These are phyloP conservation scores for Diaporthe capsici DNA, from an alignment of 2,329 filamentous ascomycete genomes.

Conservation along the genomic window DNA sequence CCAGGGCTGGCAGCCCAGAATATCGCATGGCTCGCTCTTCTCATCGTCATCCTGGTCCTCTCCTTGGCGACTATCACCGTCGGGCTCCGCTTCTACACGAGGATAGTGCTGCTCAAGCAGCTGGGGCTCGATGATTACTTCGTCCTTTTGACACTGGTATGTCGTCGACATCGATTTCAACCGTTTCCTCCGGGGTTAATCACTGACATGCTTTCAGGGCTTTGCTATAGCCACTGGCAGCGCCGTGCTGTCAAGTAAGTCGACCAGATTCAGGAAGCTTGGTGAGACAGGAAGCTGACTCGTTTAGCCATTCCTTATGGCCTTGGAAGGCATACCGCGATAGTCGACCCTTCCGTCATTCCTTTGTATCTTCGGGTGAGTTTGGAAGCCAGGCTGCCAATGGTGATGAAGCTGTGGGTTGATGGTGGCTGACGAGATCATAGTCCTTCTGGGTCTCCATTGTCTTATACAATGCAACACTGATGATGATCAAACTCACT, in stretches of 20 bases:
- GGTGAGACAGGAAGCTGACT: conserved; percentile 18
- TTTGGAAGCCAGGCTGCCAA: not conserved
- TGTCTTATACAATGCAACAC: conserved; percentile 53
- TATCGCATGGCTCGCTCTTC: conserved; percentile 23
- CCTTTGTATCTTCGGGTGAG: conserved; percentile 26
- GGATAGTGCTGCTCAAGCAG: conserved; percentile 47
- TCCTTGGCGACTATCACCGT: conserved; percentile 43
- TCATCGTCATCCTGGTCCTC: conserved; percentile 34
- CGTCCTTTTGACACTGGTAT: conserved; percentile 56
- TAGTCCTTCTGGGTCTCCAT: conserved; percentile 57
- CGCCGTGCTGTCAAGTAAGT: conserved; percentile 40
- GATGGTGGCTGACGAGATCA: not conserved
- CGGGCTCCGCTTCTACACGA: conserved; percentile 51
- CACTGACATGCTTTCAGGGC: conserved; percentile 22
- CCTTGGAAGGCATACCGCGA: conserved; percentile 36
- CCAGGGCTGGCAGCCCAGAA: conserved; percentile 26
- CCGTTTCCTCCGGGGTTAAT: not conserved
- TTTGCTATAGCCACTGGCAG: conserved; percentile 36
- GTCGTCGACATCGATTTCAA: conserved; percentile 14
- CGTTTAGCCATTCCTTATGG: conserved; percentile 35
- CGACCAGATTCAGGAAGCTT: conserved; percentile 27
- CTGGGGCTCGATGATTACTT: conserved; percentile 51
- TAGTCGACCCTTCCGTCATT: conserved; percentile 15
- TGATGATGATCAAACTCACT: conserved; percentile 54
- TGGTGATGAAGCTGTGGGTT: not conserved